Base-by-base conservation (phyloP, 176 grass and related monocot species). In the Triticum monococcum region DNA sequence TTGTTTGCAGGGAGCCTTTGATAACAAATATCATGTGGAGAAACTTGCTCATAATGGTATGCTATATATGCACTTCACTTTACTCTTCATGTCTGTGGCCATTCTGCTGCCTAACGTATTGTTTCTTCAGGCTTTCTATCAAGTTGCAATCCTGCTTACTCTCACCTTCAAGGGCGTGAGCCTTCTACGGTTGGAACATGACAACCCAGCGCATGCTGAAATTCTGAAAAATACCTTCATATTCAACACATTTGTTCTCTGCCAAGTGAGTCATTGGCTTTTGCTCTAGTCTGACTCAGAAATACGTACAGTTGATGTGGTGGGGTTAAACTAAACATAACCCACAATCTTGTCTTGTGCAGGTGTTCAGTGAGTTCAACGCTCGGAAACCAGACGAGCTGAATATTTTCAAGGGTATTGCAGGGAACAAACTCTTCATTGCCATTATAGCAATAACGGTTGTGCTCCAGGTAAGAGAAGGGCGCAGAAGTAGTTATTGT, bases 1-100 rank as follows among this genome's bases (percentile, higher is more conserved):
- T 83, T 86, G 71, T 85, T 75, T 87, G 66, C 81, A 98, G 97
- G 87, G 97, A 98, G 67, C 90, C 97, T 36, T 84, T 98, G 79
- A 60, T 98, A 84, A 94, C 97, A 86, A 98, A 98, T 92, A 88
- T 96, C 75, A 98, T 98, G 97, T 98, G 94, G 97, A 96, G 94
- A 79, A 99, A 99, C 77, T 86, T 96, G 72, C 82, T 99, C 71
- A 87, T 99, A 37, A 95, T 96, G 97, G 97, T 94, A 88, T 79
- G 78, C 72, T 79, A 59, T 64, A 69, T 24, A 35, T 32, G 68
- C 22, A 31, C 20, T 71, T 28, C 41, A 25, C 20, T 71, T 26
- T 22, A 43, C 41, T 10, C 20, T 78, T 25, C 62, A 28, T 65
- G 65, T 52, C 11, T 52, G 38, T 63, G 22, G 17, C 48, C 17